These are phyloP conservation scores for Ustilago loliicola DNA, from an alignment of 1,284 basidiomycete genomes.

Conservation along the genomic window DNA sequence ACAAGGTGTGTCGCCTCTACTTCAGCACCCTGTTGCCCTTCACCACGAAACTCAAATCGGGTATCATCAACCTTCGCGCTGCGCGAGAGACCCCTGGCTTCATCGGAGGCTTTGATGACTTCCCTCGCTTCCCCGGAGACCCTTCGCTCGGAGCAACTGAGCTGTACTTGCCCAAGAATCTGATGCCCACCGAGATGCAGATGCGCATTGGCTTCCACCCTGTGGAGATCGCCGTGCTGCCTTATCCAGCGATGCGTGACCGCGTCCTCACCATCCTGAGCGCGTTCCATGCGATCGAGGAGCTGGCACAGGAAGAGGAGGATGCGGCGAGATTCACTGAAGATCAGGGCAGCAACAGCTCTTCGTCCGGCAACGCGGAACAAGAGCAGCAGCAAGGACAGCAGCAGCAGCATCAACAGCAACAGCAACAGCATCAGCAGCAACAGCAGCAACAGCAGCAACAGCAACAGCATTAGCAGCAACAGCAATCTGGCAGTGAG, in stretches of 20 bases:
- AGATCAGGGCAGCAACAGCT: not conserved
- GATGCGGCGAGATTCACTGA: slow-evolving; percentile 35
- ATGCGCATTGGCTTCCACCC: slow-evolving; percentile 53
- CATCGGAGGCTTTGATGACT: slow-evolving; percentile 38
- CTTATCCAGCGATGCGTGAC: slow-evolving; percentile 49
- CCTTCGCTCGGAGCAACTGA: slow-evolving; percentile 27
- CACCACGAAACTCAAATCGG: slow-evolving; percentile 49
- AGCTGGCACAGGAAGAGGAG: slow-evolving; percentile 29
- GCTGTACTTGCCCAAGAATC: slow-evolving; percentile 42
- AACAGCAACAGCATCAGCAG: not conserved
- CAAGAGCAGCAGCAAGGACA: not conserved
- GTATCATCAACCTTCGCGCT: slow-evolving; percentile 50
- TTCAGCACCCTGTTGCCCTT: slow-evolving; percentile 53
- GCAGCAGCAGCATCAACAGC: not conserved
- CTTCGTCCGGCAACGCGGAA: not conserved
- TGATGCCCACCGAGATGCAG: slow-evolving; percentile 56
- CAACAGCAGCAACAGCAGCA: not conserved
- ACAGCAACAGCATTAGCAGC: not conserved
- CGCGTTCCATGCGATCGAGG: slow-evolving; percentile 48
- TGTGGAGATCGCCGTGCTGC: slow-evolving; percentile 50
- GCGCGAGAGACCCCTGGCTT: slow-evolving; percentile 36
- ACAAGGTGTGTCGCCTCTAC: slow-evolving; percentile 56
- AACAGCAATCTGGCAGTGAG: not conserved
- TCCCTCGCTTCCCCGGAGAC: slow-evolving; percentile 49
- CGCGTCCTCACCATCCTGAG: slow-evolving; percentile 46